phyloP scores from a whole-genome alignment of 768 basidiomycete genomes.

The Pisolithus sp. region DNA sequence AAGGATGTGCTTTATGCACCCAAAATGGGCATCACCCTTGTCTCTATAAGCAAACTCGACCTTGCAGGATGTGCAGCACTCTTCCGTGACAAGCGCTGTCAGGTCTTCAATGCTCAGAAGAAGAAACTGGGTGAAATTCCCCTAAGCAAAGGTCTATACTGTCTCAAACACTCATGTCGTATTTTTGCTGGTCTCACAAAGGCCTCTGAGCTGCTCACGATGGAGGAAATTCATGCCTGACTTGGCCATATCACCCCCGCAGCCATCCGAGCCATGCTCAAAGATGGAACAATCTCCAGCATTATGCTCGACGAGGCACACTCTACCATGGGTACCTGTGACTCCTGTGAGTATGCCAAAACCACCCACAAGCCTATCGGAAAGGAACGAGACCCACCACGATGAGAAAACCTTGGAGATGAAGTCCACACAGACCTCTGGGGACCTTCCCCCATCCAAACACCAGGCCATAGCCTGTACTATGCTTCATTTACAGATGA shows the following conservation, averaged over 20 bases:
- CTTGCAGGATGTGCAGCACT: constrained; percentile 2
- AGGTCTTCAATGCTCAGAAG: too few species aligned
- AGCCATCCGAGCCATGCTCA: constrained; percentile 3
- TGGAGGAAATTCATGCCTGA: constrained; percentile 1
- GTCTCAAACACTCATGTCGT: background rate
- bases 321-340: constrained; percentile 1
- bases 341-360: background rate
- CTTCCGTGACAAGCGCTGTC: too few species aligned
- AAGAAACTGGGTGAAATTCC: too few species aligned
- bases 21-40: constrained; percentile 12
- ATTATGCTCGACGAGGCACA: background rate
- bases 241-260: constrained; percentile 4
- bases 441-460: too few species aligned
- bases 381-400: background rate
- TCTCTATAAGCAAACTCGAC: constrained; percentile 12
- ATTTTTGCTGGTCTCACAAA: background rate
- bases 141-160: too few species aligned
- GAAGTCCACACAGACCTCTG: too few species aligned
- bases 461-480: too few species aligned
- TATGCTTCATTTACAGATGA: too few species aligned
- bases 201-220: background rate
- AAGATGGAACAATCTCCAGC: constrained; percentile 1
- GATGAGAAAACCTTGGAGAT: too few species aligned
- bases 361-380: too few species aligned
- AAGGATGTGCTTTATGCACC: constrained; percentile 13